Evolutionary conservation across 768 basidiomycete species (phyloP).

Genomic region (Peribolospora kevripleyi): DNA sequence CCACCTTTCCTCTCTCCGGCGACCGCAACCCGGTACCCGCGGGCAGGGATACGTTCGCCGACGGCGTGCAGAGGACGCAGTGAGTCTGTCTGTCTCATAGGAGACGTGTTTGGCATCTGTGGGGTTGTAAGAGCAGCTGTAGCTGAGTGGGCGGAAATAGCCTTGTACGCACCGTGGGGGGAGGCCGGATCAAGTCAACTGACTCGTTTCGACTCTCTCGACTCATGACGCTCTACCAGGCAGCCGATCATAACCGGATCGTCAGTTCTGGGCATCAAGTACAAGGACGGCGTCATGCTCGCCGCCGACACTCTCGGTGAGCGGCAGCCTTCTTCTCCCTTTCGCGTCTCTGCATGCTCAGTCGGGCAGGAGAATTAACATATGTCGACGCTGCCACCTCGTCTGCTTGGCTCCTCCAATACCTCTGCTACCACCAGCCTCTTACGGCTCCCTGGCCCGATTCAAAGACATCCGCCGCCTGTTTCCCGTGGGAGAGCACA

Average conservation of each 20-base stretch:
- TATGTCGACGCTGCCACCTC: not conserved
- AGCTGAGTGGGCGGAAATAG: not conserved
- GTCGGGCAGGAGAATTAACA: not conserved
- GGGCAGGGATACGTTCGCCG: slow-evolving; percentile 31
- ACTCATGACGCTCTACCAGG: slow-evolving; percentile 21
- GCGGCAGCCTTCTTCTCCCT: slow-evolving; percentile 11
- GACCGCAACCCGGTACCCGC: slow-evolving; percentile 28
- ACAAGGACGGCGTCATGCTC: slow-evolving; percentile 92
- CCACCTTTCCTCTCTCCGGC: slow-evolving; percentile 48
- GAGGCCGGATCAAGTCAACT: not conserved
- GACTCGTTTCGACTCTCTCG: not conserved
- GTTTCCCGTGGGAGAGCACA: slow-evolving; percentile 54
- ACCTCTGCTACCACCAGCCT: slow-evolving; percentile 29
- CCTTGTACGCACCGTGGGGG: not conserved
- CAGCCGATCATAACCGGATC: slow-evolving; percentile 93
- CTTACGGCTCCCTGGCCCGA: slow-evolving; percentile 87
- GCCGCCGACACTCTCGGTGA: slow-evolving; percentile 89
- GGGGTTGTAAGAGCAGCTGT: not conserved
- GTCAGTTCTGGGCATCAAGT: slow-evolving; percentile 81
- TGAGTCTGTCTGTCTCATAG: slow-evolving; percentile 16
- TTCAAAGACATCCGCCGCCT: slow-evolving; percentile 87
- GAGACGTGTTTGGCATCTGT: not conserved
- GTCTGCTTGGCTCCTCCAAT: not conserved
- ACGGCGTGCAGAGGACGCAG: slow-evolving; percentile 60
- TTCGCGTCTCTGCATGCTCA: not conserved